Evolutionary conservation across 257 asterid genomes (phyloP), one percentile per base, ranked within the genome.

Genomic region (Ballota nigra): DNA sequence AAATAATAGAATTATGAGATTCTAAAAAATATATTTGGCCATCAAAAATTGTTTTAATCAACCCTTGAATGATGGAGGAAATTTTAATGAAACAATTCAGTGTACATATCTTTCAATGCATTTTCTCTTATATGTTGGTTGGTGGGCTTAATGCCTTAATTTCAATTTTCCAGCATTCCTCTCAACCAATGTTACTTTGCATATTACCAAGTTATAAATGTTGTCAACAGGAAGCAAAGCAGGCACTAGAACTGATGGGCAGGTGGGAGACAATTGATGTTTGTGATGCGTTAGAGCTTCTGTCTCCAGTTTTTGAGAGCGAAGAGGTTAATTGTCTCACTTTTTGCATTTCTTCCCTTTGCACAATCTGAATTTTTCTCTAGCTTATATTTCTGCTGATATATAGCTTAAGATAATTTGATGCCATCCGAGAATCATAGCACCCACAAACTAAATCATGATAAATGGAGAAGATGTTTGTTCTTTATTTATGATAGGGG

Each of bases 251-350:
- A 79, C 85, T 94, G 76, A 89, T 94, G 99, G 88, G 91, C 66
- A 94, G 89, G 85, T 94, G 99, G 99, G 95, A 84, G 85, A 80
- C 96, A 10, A 91, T 94, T 83, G 99, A 94, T 83, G 96, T 91
- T 52, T 89, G 89, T 71, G 99, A 91, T 85, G 99, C 99, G 56
- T 82, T 94, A 59, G 99, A 91, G 86, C 97, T 94, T 83, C 86
- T 94, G 43, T 94, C 99, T 77, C 95, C 97, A 40, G 90, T 94
- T 75, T 94, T 94, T 81, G 99, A 94, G 84, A 91, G 99, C 74
- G 99, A 94, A 84, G 97, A 94, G 96, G 99, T 94, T 66, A 84
- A 74, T 56, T 68, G 24, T 79, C 68, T 65, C 63, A 56, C 45
- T 47, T 49, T 40, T 60, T 75, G 80, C 64, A 63, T 66, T 72